Evolutionary conservation across 2,329 filamentous ascomycete genomes (phyloP).

Genomic region (Aspergillus awamori): DNA sequence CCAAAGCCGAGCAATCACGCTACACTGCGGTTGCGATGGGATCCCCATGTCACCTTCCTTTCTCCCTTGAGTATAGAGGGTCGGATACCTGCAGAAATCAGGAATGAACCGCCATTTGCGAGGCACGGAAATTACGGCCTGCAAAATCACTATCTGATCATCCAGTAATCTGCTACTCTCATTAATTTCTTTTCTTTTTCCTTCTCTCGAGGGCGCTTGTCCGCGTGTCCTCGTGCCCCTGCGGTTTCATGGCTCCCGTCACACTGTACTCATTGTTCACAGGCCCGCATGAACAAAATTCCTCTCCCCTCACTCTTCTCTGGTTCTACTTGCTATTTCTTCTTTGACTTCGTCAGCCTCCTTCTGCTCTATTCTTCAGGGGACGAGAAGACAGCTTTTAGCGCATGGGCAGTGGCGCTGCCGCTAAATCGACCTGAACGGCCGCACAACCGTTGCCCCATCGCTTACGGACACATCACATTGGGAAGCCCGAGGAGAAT

Average conservation of each 20-base stretch:
- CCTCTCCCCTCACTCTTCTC: not conserved
- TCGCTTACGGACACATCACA: not conserved
- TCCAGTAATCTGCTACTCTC: conserved; percentile 9
- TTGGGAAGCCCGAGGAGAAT: not conserved
- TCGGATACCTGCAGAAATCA: conserved; percentile 32
- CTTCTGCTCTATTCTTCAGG: not conserved
- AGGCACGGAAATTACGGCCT: conserved; percentile 5
- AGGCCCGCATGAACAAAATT: not conserved
- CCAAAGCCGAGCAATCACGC: conserved; percentile 19
- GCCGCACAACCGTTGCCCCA: not conserved
- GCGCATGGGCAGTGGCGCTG: not conserved
- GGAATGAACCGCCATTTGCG: conserved; percentile 8
- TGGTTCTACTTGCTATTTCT: not conserved
- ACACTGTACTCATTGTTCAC: not conserved
- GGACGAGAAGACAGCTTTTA: not conserved
- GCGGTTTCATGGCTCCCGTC: not conserved
- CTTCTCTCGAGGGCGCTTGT: too few relatives aligned
- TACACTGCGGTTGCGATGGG: conserved; percentile 11
- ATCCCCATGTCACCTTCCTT: conserved; percentile 11
- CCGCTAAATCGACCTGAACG: not conserved
- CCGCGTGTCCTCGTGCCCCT: not conserved
- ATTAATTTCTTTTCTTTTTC: not conserved
- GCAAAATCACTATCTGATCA: conserved; percentile 19
- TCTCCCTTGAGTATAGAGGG: not conserved
- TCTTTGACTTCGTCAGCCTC: not conserved